phyloP scores from a whole-genome alignment of 2,329 filamentous ascomycete species.

The Sporothrix brunneoviolacea region DNA sequence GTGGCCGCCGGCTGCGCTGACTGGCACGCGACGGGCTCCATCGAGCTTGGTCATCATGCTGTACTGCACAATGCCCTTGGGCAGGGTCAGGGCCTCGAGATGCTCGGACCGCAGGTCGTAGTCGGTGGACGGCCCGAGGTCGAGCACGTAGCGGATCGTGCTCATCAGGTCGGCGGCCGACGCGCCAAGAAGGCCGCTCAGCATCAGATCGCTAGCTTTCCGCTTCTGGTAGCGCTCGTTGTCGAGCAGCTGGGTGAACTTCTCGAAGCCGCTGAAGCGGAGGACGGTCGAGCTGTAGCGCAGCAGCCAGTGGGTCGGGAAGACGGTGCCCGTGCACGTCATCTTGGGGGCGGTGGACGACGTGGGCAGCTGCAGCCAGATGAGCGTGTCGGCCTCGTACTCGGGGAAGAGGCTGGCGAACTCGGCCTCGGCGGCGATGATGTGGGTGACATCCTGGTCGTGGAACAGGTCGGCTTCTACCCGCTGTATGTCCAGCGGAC shows the following conservation, averaged over 20 bases:
- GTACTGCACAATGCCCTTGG: conserved; percentile 19
- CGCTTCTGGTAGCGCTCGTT: conserved; percentile 13
- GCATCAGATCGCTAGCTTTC: neutral
- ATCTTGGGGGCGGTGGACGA: conserved; percentile 1
- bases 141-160: conserved; percentile 21
- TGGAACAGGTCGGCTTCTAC: neutral
- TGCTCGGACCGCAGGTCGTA: conserved; percentile 15
- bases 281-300: conserved; percentile 16
- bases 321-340: conserved; percentile 13
- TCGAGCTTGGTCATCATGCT: conserved; percentile 5
- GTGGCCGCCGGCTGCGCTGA: conserved; percentile 31
- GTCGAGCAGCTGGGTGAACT: conserved; percentile 15
- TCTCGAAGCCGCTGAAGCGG: conserved; percentile 14
- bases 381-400: conserved; percentile 16
- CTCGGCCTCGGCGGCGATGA: conserved; percentile 16
- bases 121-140: conserved; percentile 18
- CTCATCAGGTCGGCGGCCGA: conserved; percentile 5
- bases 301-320: conserved; percentile 14
- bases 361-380: conserved; percentile 13
- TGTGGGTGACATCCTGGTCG: conserved; percentile 11
- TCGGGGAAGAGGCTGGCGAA: conserved; percentile 13
- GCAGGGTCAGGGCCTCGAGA: conserved; percentile 18
- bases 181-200: conserved; percentile 1
- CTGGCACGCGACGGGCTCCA: neutral
- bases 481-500: neutral